Conservation (phyloP, 2,329 filamentous ascomycete species). For the Diaporthe helianthi region DNA sequence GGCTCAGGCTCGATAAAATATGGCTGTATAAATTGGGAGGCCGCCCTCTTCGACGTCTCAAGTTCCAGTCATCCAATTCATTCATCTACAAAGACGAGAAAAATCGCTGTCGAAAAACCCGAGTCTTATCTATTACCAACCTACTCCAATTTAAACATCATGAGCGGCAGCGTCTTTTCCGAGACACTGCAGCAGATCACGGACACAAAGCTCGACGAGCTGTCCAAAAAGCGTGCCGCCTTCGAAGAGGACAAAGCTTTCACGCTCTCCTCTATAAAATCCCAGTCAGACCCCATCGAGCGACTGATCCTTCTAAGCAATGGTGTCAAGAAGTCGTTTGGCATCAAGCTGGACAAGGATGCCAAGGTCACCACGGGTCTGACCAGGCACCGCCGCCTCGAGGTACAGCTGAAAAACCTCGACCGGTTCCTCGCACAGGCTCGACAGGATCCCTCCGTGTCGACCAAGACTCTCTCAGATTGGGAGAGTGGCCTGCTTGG, state of each 20-base stretch:
- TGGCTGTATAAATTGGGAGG: constrained; percentile 11
- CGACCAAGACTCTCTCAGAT: constrained; percentile 41
- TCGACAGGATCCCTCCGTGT: constrained; percentile 50
- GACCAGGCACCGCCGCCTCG: constrained; percentile 41
- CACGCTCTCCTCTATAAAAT: constrained; percentile 41
- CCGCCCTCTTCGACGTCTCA: neutral
- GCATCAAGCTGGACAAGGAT: constrained; percentile 59
- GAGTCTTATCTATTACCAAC: neutral
- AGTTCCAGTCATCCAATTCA: too few relatives aligned
- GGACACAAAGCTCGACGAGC: constrained; percentile 51
- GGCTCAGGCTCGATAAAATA: neutral
- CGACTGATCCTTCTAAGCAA: constrained; percentile 44
- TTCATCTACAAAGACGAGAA: neutral
- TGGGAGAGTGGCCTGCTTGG: constrained; percentile 48
- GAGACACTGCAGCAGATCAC: constrained; percentile 53
- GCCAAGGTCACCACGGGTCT: constrained; percentile 48
- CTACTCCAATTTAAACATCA: neutral
- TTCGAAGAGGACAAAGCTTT: constrained; percentile 47
- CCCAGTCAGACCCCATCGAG: constrained; percentile 39
- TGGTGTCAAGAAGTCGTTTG: constrained; percentile 48
- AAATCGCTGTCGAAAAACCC: neutral
- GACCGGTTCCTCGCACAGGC: constrained; percentile 50
- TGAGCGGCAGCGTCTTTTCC: constrained; percentile 48
- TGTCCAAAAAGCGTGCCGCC: constrained; percentile 48
- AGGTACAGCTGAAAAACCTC: constrained; percentile 47